Evolutionary conservation across 1,284 basidiomycete genomes (phyloP).

Genomic region (Pascua guehoae): DNA sequence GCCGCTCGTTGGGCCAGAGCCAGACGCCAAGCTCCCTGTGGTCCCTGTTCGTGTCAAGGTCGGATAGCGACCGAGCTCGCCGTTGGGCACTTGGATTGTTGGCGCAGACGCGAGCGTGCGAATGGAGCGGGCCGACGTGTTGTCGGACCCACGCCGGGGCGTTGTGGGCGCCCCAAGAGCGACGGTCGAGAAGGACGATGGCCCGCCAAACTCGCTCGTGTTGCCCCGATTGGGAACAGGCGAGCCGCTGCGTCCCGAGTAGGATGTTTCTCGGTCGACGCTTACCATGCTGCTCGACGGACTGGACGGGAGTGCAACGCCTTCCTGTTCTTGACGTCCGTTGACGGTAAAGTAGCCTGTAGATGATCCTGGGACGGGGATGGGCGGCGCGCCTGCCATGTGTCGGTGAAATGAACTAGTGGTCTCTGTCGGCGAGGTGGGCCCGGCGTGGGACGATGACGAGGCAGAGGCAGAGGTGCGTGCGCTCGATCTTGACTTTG

Average conservation of each 20-base stretch:
- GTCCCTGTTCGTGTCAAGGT: constrained; percentile 1
- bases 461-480: constrained; percentile 25
- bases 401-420: too few species aligned
- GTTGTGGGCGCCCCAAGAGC: not conserved
- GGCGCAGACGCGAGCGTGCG: constrained; percentile 16
- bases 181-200: not conserved
- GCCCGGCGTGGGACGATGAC: constrained; percentile 8
- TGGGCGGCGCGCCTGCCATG: too few species aligned
- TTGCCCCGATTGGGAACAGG: too few species aligned
- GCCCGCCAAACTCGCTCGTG: constrained; percentile 27
- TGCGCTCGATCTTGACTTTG: constrained; percentile 8
- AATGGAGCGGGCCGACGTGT: constrained; percentile 28
- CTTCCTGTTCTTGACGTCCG: too few species aligned
- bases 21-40: not conserved
- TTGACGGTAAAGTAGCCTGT: too few species aligned
- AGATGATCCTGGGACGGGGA: too few species aligned
- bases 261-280: not conserved
- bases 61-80: constrained; percentile 39
- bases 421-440: constrained; percentile 8
- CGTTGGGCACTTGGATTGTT: constrained; percentile 19
- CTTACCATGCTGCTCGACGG: too few species aligned
- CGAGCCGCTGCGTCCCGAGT: too few species aligned
- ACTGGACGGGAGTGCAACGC: too few species aligned
- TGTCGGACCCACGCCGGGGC: constrained; percentile 29
- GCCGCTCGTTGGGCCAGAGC: not conserved